These are phyloP conservation scores for Sporothrix euskadiensis DNA, from an alignment of 2,329 filamentous ascomycete genomes.

Conservation along the genomic window DNA sequence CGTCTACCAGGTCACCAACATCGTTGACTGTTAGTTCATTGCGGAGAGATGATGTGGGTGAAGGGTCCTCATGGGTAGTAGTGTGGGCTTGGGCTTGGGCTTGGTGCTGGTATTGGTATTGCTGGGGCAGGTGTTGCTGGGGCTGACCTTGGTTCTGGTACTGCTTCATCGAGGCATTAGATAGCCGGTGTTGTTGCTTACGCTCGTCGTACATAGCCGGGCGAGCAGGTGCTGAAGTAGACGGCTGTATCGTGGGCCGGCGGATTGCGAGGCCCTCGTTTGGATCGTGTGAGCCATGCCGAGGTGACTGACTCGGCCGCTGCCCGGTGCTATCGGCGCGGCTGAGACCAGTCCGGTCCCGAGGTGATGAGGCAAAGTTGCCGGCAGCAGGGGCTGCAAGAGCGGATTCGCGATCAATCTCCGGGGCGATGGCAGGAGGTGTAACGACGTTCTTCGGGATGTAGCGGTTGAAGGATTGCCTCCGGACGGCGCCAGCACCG, in stretches of 20 bases:
- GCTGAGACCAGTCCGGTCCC: slow-evolving; percentile 21
- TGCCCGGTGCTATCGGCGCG: slow-evolving; percentile 28
- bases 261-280: slow-evolving; percentile 56
- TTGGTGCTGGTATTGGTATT: slow-evolving; percentile 16
- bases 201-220: slow-evolving; percentile 43
- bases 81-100: neutral
- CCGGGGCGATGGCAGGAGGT: slow-evolving; percentile 35
- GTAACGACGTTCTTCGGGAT: slow-evolving; percentile 21
- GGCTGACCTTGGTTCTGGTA: slow-evolving; percentile 29
- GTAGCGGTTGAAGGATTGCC: slow-evolving; percentile 46
- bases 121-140: slow-evolving; percentile 3
- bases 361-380: slow-evolving; percentile 29
- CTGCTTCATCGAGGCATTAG: slow-evolving; percentile 45
- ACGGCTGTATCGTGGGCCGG: slow-evolving; percentile 49
- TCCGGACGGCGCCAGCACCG: slow-evolving; percentile 35
- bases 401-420: slow-evolving; percentile 42
- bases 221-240: slow-evolving; percentile 52
- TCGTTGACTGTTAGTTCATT: slow-evolving; percentile 37
- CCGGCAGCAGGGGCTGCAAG: slow-evolving; percentile 44
- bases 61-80: slow-evolving; percentile 40
- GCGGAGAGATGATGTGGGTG: slow-evolving; percentile 41
- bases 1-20: slow-evolving; percentile 26
- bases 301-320: slow-evolving; percentile 47
- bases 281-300: slow-evolving; percentile 47
- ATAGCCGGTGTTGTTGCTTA: slow-evolving; percentile 44